phyloP scores from a whole-genome alignment of 768 basidiomycete genomes.

The Rhizopogon vinicolor region DNA sequence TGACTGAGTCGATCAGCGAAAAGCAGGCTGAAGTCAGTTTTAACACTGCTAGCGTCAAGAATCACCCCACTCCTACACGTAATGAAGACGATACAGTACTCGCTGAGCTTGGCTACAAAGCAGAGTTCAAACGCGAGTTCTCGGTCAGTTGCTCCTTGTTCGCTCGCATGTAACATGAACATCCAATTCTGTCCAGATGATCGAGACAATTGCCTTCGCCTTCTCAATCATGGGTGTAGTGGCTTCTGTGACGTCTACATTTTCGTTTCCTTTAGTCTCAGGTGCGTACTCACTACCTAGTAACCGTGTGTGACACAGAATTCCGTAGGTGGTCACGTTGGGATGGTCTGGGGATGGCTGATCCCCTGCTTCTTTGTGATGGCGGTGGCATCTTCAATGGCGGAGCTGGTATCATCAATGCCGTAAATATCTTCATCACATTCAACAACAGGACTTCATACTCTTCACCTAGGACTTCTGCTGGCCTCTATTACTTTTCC shows the following conservation, averaged over 20 bases:
- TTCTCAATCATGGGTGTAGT: constrained; percentile 73
- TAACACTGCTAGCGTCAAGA: constrained; percentile 7
- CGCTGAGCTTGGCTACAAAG: constrained; percentile 65
- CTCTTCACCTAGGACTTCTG: constrained; percentile 52
- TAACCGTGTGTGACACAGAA: not conserved
- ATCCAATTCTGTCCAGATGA: constrained; percentile 28
- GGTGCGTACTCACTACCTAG: constrained; percentile 31
- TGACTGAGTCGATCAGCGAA: constrained; percentile 14
- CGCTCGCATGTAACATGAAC: not conserved
- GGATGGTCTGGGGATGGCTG: constrained; percentile 75
- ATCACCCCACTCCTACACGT: constrained; percentile 15
- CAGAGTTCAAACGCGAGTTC: constrained; percentile 72
- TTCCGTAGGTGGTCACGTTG: constrained; percentile 62
- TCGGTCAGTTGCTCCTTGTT: constrained; percentile 38
- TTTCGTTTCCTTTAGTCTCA: constrained; percentile 57
- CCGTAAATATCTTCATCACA: constrained; percentile 38
- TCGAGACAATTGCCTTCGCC: constrained; percentile 63
- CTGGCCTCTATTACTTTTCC: constrained; percentile 76
- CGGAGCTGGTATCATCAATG: constrained; percentile 70
- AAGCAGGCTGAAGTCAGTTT: constrained; percentile 10
- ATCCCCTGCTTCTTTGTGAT: constrained; percentile 68
- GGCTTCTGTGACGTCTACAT: constrained; percentile 62
- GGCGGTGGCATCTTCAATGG: constrained; percentile 66
- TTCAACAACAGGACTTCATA: not conserved
- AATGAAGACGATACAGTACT: constrained; percentile 54